Conservation (phyloP, 345 rosid species). For the Citrus reticulata region DNA sequence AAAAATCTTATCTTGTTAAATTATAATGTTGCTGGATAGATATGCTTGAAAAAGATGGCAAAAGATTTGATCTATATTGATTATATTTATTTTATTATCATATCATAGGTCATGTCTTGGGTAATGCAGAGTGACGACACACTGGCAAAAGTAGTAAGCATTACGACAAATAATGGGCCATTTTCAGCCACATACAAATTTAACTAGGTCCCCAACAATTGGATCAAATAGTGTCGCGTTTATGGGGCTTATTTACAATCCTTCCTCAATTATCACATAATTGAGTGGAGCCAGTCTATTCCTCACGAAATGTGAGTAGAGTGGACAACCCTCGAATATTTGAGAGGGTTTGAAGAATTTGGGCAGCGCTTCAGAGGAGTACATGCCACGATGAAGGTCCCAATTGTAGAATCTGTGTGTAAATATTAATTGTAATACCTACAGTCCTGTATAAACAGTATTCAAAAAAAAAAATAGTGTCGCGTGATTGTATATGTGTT, state of each 20-base stretch:
- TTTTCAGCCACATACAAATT: not conserved
- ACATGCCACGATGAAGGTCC: too few relatives aligned
- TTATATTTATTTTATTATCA: not conserved
- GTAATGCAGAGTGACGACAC: not conserved
- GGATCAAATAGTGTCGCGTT: not conserved
- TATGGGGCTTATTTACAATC: too few relatives aligned
- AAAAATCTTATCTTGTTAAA: not conserved
- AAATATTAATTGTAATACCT: too few relatives aligned
- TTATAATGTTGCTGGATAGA: not conserved
- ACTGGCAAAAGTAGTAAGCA: constrained; percentile 1
- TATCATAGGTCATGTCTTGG: not conserved
- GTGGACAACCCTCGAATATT: too few relatives aligned
- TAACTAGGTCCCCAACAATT: not conserved
- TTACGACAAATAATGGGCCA: constrained; percentile 1
- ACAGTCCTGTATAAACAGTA: too few relatives aligned
- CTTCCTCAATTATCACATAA: too few relatives aligned
- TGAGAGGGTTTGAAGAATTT: too few relatives aligned
- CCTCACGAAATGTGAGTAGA: too few relatives aligned
- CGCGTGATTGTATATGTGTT: not conserved
- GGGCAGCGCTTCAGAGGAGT: too few relatives aligned
- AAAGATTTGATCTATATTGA: not conserved
- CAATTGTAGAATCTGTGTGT: too few relatives aligned
- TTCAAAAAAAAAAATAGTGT: not conserved
- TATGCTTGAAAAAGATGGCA: not conserved
- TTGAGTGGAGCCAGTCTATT: too few relatives aligned